phyloP scores from a whole-genome alignment of 179 eudicot species.

The Silene vulgaris region DNA sequence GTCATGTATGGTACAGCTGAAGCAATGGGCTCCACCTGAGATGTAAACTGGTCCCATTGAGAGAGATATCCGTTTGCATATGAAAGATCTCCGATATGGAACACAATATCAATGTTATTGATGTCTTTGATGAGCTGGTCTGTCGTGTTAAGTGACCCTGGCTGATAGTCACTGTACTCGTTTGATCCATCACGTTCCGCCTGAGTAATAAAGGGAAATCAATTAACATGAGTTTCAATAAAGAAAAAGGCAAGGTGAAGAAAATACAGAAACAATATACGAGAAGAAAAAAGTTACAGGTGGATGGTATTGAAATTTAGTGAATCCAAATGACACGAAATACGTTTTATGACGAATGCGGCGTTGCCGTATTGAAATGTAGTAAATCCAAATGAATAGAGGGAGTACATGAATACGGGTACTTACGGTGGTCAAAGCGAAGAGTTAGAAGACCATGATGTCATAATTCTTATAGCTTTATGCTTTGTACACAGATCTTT shows the following conservation, averaged over 20 bases:
- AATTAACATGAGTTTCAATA: neutral
- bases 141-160: conserved; percentile 77
- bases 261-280: neutral
- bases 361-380: too few relatives aligned
- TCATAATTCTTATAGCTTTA: too few relatives aligned
- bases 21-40: conserved; percentile 71
- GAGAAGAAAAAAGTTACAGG: neutral
- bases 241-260: neutral
- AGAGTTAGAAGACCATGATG: neutral
- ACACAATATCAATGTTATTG: conserved; percentile 63
- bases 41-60: conserved; percentile 90
- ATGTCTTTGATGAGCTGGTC: conserved; percentile 68
- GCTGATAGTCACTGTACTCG: conserved; percentile 75
- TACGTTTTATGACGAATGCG: too few relatives aligned
- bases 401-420: neutral
- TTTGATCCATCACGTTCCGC: conserved; percentile 85
- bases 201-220: conserved; percentile 32
- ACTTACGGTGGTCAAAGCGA: neutral
- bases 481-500: too few relatives aligned
- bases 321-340: too few relatives aligned
- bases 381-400: too few relatives aligned
- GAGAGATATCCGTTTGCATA: conserved; percentile 82
- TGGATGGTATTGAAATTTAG: neutral
- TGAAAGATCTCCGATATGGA: conserved; percentile 71
- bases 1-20: conserved; percentile 76